Base-by-base conservation (phyloP, 306 rosid genomes). In the Myrica gale region DNA sequence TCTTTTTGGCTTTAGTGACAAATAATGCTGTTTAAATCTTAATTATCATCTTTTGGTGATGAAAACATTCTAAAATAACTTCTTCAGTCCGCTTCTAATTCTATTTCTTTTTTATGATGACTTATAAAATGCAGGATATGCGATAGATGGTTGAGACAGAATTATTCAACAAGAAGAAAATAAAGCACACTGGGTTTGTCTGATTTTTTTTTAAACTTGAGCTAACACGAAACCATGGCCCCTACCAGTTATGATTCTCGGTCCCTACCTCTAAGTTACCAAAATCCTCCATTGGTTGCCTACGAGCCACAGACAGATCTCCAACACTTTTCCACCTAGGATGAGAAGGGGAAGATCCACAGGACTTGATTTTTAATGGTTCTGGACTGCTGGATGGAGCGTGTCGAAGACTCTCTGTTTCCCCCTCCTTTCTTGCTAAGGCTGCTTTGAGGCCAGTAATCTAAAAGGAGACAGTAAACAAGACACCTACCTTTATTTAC, bases 391-490 rank as follows among this genome's bases (percentile, higher is more conserved):
- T 76, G 58, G 79, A 74, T 23, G 46, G 82, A 79, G 72, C 79
- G 61, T 74, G 75, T 68, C 74, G 89, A 76, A 46, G 61, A 1
- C 84, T 81, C 69, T 84, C 90, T 61, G 76, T 75, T 68, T 86
- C 98, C 69, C 84, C 87, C 8, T 88, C 98, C 72, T 89, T 95
- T 83, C 81, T 93, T 37, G 82, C 91, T 69, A 89, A 84, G 74
- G 98, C 92, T 74, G 94, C 90, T 80, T 90, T 96, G 11, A 92
- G 88, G 83, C 72, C 77, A 84, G 92, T 88, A 79, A 89, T 87
- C 99, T 92, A 75, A 47, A 63, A 73, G 55, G 26, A 44, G 52
- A 68, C 42, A 9, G 37, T 61, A 23, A 65, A 78, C 16, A 74
- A 7, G 20, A 13, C 46, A 65, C 50, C 46, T 41, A 16, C 42